Percentiles rank a stretch among this genome's conserved stretches.
These are phyloP conservation scores for Aaosphaeria arxii DNA, from an alignment of 2,329 filamentous ascomycete genomes.

Conservation along the genomic window DNA sequence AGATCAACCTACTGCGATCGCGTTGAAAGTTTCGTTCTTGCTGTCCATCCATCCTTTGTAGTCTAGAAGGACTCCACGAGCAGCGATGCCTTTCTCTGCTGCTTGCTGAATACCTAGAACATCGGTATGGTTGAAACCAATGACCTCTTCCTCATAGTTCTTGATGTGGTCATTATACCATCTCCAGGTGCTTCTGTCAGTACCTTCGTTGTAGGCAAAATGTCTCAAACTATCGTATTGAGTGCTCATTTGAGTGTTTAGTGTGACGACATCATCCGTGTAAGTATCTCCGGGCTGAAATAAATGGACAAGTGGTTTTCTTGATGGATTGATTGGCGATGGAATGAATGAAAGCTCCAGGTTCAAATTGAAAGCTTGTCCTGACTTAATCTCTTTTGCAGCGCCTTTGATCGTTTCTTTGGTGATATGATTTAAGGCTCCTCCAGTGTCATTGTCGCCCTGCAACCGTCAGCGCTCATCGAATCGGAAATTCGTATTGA, in stretches of 20 bases:
- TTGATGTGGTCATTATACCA: conserved; percentile 3
- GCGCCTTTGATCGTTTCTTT: background rate
- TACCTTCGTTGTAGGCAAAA: conserved; percentile 2
- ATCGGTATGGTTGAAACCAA: background rate
- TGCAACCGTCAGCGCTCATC: background rate
- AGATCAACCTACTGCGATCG: background rate
- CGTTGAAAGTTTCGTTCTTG: conserved; percentile 1
- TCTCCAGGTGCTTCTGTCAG: background rate
- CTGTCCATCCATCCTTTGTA: conserved; percentile 1
- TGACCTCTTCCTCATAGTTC: conserved; percentile 2
- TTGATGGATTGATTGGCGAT: background rate
- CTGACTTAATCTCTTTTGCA: background rate
- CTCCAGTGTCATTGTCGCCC: background rate
- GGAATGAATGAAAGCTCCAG: background rate
- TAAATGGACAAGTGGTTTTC: background rate
- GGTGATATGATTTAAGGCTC: background rate
- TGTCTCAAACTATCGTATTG: conserved; percentile 3
- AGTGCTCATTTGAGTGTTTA: conserved; percentile 3
- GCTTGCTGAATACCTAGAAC: conserved; percentile 4
- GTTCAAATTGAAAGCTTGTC: background rate
- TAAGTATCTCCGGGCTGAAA: conserved; percentile 1
- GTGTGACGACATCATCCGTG: conserved; percentile 3
- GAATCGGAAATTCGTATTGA: background rate
- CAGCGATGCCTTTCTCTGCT: conserved; percentile 2
- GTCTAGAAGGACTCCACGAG: conserved; percentile 1